Evolutionary conservation across 345 rosid genomes (phyloP).

Genomic region (Barbarea vulgaris): DNA sequence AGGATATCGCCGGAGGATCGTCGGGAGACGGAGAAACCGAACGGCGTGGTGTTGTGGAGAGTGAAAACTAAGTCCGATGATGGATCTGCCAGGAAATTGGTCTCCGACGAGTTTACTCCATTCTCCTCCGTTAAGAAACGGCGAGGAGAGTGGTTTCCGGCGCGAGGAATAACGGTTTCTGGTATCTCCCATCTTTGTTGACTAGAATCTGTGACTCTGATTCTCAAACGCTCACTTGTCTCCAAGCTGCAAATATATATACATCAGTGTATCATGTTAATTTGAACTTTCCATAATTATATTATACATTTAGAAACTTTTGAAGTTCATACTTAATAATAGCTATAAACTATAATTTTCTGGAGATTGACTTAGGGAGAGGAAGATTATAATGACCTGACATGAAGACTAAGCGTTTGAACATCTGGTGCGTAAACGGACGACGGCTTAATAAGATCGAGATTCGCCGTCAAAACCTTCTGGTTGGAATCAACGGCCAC

Average conservation of each 20-base stretch:
- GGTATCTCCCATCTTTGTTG: constrained; percentile 67
- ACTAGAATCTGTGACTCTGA: constrained; percentile 52
- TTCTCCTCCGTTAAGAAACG: constrained; percentile 13
- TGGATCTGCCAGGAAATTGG: constrained; percentile 30
- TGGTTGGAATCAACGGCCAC: constrained; percentile 39
- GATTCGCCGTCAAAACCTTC: constrained; percentile 47
- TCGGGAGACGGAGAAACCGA: constrained; percentile 62
- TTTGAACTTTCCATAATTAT: neutral
- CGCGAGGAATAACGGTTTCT: constrained; percentile 51
- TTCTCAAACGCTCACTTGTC: constrained; percentile 54
- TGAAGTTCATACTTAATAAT: neutral
- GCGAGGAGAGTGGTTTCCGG: constrained; percentile 20
- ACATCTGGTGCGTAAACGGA: constrained; percentile 56
- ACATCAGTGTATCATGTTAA: neutral
- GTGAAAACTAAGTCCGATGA: constrained; percentile 60
- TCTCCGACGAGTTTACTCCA: constrained; percentile 5
- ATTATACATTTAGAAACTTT: neutral
- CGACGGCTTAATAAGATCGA: constrained; percentile 49
- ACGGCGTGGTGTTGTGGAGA: constrained; percentile 59
- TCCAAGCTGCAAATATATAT: constrained; percentile 46
- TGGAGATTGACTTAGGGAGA: neutral
- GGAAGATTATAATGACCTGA: constrained; percentile 44
- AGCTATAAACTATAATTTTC: neutral
- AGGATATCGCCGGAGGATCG: constrained; percentile 65
- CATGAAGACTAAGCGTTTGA: constrained; percentile 48